A percentile compares a stretch with the other conserved stretches of the same genome.
Conservation (phyloP, 2,329 filamentous ascomycete species). For the Rhexocercosporidium sp. region DNA sequence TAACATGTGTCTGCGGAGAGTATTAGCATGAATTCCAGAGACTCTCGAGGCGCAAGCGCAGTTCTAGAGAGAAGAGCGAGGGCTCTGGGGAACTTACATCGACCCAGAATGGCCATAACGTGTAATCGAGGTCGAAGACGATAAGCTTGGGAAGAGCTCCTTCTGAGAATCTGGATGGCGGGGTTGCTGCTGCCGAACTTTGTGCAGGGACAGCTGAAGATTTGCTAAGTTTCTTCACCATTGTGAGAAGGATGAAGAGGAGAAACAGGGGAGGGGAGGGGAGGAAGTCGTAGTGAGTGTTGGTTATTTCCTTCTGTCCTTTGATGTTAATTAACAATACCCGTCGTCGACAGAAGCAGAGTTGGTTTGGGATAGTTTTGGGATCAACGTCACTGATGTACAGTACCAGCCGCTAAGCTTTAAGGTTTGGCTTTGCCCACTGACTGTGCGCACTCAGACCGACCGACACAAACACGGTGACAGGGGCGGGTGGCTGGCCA, state of each 20-base stretch:
- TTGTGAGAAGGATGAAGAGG: constrained; percentile 24
- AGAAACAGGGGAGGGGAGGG: constrained; percentile 1
- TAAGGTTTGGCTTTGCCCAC: background rate
- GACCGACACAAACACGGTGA: too few relatives aligned
- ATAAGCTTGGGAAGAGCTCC: constrained; percentile 62
- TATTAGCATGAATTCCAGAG: background rate
- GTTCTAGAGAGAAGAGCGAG: background rate
- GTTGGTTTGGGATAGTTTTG: too few relatives aligned
- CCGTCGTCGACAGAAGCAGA: background rate
- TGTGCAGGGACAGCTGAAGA: constrained; percentile 12
- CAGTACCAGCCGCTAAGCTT: too few relatives aligned
- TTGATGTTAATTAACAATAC: too few relatives aligned
- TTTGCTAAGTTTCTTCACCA: constrained; percentile 37
- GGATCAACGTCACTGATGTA: background rate
- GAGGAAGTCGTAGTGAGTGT: background rate
- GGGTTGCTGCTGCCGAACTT: constrained; percentile 19
- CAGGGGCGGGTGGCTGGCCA: too few relatives aligned
- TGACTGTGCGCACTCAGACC: too few relatives aligned
- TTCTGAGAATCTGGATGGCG: constrained; percentile 38
- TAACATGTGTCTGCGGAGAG: constrained; percentile 69
- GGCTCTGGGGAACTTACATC: constrained; percentile 52
- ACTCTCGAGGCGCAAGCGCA: background rate
- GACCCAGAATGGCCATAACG: constrained; percentile 98
- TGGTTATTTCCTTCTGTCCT: background rate
- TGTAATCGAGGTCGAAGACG: constrained; percentile 97